Base-by-base conservation (phyloP, 768 basidiomycete genomes). In the Coprinopsis cinerea region DNA sequence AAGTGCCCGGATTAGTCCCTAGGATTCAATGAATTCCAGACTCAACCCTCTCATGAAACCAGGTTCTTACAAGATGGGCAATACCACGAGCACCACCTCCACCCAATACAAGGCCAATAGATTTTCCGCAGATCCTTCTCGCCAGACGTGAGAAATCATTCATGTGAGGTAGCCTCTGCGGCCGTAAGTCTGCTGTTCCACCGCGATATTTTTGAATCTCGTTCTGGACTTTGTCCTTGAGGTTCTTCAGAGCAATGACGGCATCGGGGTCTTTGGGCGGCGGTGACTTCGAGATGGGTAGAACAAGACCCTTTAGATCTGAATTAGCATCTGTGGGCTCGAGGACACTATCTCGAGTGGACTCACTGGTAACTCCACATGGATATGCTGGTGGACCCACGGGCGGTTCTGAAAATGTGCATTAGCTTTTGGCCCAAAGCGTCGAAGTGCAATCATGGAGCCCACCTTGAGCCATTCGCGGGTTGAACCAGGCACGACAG, bases 381-480 rank as follows among this genome's bases (percentile, higher is more conserved):
- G 96, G 46, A 94, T 84, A 64, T 98, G 94, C 55, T 91, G 91
- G 63, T 96, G 92, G 1, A 94, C 78, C 94, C 95, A 98, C 17
- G 93, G 88, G 40, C 96, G 91, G 59, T 80, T 88, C 92, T 97
- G 59, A 24, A 53, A 37, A 18, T 17, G 20, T 58, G 27, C 57
- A 37, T 34, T 9, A 53, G 44, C 36, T 14, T 11, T 34, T 9
- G 27, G n/a, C 24, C 30, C 24, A 15, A 25, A n/a, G n/a, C 15
- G 28, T n/a, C 15, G 2, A 47, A 37, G 55, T 48, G 20, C 24
- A 18, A 9, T 40, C 7, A 13, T 30, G 42, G 50, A 43, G 37
- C 47, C 13, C 49, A 90, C 92, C 77, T 92, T 92, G 45, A 99
- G 74, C 95, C 96, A 99, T 64, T 89, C 88, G 35, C 95, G 79